Evolutionary conservation across 371 early-diverging fungal species (phyloP), one percentile per base, ranked within the genome.

Genomic region (Apophysomyces variabilis): DNA sequence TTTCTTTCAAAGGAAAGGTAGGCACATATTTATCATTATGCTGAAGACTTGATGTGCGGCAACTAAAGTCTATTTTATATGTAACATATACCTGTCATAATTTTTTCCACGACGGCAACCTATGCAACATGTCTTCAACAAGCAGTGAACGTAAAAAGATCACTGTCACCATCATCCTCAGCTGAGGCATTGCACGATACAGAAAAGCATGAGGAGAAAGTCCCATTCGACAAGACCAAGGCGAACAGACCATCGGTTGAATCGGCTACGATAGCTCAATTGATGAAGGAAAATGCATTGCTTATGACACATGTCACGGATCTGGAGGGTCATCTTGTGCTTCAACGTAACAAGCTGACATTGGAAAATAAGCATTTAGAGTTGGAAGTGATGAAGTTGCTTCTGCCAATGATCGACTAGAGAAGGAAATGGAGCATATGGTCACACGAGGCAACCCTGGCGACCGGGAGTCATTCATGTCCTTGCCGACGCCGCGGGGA

Each of bases 391-490:
- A 74, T 79, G 71, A 78, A 79, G 47, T 62, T 80, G 18, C 71
- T 0, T 79, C 79, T 11, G 81, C 81, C 5, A 83, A 83, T 60
- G 84, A 80, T 56, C 76, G 79, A 4, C 66, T 83, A 41, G 84
- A 83, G 60, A 79, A 76, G 58, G 84, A 83, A 64, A 75, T 80
- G 74, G 79, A 80, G 38, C 81, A 80, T 57, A 61, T 74, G 18
- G 69, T 79, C 37, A 75, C 80, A 14, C 69, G 76, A 61, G 75
- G 67, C 56, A 65, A 50, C 21, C 9, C n/a, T 21, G 54, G 54
- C 8, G 54, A 50, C 21, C 35, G 54, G 21, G 35, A 50, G 8
- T 50, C 54, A 0, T 50, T 50, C 8, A 50, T 50, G 54, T 32
- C 54, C 0, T 5, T 50, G 1, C 21, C 54, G 21, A 50, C 54